Evolutionary conservation across 2,329 filamentous ascomycete genomes (phyloP), one percentile per base, ranked within the genome.

Genomic region (Dactylellina sp.): DNA sequence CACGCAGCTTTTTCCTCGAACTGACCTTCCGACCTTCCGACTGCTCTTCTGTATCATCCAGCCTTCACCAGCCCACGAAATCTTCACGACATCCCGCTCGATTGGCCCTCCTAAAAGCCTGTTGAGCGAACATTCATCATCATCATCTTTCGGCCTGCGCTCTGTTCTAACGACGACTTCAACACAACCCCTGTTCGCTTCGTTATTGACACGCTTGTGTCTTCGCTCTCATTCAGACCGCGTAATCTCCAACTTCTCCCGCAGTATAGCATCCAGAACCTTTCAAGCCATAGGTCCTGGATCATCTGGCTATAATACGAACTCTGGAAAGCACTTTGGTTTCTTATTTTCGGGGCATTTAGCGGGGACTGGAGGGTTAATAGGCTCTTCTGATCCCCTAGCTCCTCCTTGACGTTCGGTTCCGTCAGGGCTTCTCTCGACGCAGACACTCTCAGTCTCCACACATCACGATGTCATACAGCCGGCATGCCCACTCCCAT

Each of bases 401-500:
- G 46, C 25, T 35, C 18, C 39, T 52, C 24, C 20, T 40, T 22
- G 11, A 24, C 52, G 18, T 40, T 40, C 37, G 14, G 9, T 11
- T 63, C 53, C 20, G 7, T 24, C 28, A 16, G 24, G 25, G 46
- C 56, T 52, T 32, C 28, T 32, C 28, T 32, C 28, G 28, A n/a
- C n/a, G n/a, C 9, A 5, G 5, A 9, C 53, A 25, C 28, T 22
- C 22, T 60, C 40, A 24, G 39, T 22, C 60, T 53, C 16, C 47
- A 18, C 9, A 11, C 28, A 39, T 22, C 61, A 74, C 16, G 18
- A 74, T 74, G 70, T 66, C 70, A 55, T 53, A 74, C 47, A 74
- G 70, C 40, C 55, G 70, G 49, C 70, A 74, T 55, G 64, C 61
- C 22, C 61, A 74, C 40, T 62, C 61, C 32, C 56, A 65, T n/a